phyloP scores from a whole-genome alignment of 1,284 basidiomycete genomes.

The Boletellus deceptivus region DNA sequence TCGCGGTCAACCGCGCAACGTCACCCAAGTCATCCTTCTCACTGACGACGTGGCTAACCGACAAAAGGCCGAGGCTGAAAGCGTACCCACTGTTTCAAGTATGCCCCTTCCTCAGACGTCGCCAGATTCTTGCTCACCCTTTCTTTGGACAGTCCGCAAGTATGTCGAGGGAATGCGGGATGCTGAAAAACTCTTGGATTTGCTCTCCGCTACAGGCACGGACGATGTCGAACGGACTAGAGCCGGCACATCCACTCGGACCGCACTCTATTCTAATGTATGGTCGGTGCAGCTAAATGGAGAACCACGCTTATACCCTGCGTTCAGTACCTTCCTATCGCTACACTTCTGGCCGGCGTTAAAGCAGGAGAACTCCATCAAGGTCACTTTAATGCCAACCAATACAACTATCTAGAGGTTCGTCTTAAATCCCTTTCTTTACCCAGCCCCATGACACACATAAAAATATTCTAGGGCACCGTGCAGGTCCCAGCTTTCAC shows the following conservation, averaged over 20 bases:
- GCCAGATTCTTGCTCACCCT: constrained; percentile 1
- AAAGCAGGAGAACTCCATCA: constrained; percentile 85
- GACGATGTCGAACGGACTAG: constrained; percentile 61
- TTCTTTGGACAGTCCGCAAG: constrained; percentile 53
- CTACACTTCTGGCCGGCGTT: constrained; percentile 78
- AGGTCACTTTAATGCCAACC: constrained; percentile 94
- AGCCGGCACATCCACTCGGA: constrained; percentile 50
- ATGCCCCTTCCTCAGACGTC: constrained; percentile 2
- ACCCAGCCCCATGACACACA: background rate
- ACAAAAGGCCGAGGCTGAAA: constrained; percentile 69
- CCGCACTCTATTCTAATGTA: constrained; percentile 78
- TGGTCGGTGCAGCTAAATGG: constrained; percentile 14
- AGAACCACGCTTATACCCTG: background rate
- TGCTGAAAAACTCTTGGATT: constrained; percentile 68
- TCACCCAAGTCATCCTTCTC: constrained; percentile 74
- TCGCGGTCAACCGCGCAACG: constrained; percentile 44
- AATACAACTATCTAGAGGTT: constrained; percentile 95
- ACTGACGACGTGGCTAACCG: constrained; percentile 91
- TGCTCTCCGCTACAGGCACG: constrained; percentile 68
- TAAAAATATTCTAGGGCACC: constrained; percentile 64
- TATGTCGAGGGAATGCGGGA: constrained; percentile 78
- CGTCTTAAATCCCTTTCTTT: constrained; percentile 9
- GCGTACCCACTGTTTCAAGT: constrained; percentile 69
- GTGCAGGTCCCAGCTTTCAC: constrained; percentile 73
- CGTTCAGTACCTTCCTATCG: constrained; percentile 77